These are phyloP conservation scores for Colletotrichum sidae DNA, from an alignment of 2,329 filamentous ascomycete species.

Conservation along the genomic window DNA sequence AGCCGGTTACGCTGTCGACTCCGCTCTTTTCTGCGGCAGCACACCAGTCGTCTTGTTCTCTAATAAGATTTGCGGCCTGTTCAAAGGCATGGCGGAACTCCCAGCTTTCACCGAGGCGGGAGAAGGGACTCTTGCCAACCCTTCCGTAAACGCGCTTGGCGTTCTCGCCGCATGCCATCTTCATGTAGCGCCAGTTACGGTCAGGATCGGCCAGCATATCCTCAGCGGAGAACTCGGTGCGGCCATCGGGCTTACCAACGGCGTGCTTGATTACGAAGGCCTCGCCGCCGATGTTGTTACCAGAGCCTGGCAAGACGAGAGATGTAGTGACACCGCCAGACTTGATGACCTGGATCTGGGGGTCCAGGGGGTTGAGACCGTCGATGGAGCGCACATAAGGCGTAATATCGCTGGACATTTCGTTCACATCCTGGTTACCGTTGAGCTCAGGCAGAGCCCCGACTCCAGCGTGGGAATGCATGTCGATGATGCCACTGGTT, in stretches of 20 bases:
- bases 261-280: slow-evolving; percentile 77
- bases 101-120: slow-evolving; percentile 76
- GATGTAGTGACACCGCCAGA: slow-evolving; percentile 79
- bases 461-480: slow-evolving; percentile 76
- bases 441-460: slow-evolving; percentile 65
- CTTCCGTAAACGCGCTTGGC: slow-evolving; percentile 71
- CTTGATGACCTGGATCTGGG: slow-evolving; percentile 76
- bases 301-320: slow-evolving; percentile 74
- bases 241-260: slow-evolving; percentile 68
- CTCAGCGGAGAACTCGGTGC: slow-evolving; percentile 70
- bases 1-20: slow-evolving; percentile 62
- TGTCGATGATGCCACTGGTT: slow-evolving; percentile 77
- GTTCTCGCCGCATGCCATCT: slow-evolving; percentile 82
- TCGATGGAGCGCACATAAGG: slow-evolving; percentile 77
- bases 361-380: slow-evolving; percentile 71
- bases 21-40: slow-evolving; percentile 63
- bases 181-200: slow-evolving; percentile 76
- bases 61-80: slow-evolving; percentile 66
- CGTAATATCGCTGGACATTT: slow-evolving; percentile 72
- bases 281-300: slow-evolving; percentile 80
- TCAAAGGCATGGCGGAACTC: slow-evolving; percentile 77
- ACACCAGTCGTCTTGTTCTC: slow-evolving; percentile 77
- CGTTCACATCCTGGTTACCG: slow-evolving; percentile 71
- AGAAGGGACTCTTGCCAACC: slow-evolving; percentile 66
- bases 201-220: slow-evolving; percentile 76